phyloP scores from a whole-genome alignment of 805 yeast genomes.

The Hyphopichia homilentoma region DNA sequence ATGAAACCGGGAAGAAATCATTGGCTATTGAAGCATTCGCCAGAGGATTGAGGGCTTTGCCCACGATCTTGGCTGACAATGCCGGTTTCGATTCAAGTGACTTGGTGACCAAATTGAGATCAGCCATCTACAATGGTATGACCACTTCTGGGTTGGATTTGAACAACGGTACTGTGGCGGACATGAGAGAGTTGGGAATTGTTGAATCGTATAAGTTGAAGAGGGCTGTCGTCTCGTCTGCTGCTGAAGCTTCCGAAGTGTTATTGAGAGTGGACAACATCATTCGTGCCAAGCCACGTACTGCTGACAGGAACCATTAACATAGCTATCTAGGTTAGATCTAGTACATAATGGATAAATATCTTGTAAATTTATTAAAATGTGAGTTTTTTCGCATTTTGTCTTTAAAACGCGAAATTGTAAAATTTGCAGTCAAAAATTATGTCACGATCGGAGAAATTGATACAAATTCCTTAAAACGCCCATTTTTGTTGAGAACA shows the following conservation, averaged over 20 bases:
- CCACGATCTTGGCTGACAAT: conserved; percentile 93
- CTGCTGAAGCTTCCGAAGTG: conserved; percentile 98
- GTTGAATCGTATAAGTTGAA: conserved; percentile 92
- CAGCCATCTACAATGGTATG: conserved; percentile 89
- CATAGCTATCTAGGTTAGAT: too few relatives aligned
- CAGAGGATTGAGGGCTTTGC: conserved; percentile 88
- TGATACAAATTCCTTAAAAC: too few relatives aligned
- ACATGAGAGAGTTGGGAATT: conserved; percentile 90
- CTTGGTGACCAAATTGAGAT: conserved; percentile 81
- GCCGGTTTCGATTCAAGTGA: conserved; percentile 97
- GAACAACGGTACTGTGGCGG: conserved; percentile 79
- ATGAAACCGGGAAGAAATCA: conserved; percentile 88
- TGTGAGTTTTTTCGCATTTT: too few relatives aligned
- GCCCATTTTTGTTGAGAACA: too few relatives aligned
- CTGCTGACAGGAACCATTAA: conserved; percentile 75
- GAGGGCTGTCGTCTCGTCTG: conserved; percentile 89
- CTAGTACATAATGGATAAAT: too few relatives aligned
- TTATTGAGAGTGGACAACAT: conserved; percentile 94
- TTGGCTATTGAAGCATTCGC: conserved; percentile 95
- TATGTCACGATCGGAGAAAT: too few relatives aligned
- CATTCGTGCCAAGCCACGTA: conserved; percentile 94
- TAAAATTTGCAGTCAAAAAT: too few relatives aligned
- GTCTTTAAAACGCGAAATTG: too few relatives aligned
- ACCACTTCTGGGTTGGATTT: conserved; percentile 89
- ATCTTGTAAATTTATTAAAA: too few relatives aligned